A percentile compares a stretch with the other conserved stretches of the same genome.
Conservation (phyloP, 306 rosid species). For the Castanopsis chinensis region DNA sequence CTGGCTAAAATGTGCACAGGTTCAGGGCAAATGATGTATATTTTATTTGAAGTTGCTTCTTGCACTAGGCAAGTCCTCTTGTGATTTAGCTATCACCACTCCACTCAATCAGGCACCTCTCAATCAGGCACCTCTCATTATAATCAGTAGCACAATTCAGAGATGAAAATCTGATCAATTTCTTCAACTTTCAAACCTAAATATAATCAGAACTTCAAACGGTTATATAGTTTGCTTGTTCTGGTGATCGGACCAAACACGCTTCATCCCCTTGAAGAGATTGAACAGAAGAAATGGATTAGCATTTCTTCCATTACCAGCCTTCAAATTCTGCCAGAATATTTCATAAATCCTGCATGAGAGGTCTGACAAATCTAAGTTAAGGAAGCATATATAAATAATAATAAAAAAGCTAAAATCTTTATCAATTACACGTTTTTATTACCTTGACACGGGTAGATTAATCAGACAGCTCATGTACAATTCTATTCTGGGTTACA, state of each 20-base stretch:
- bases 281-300: slow-evolving; percentile 5
- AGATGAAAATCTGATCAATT: not conserved
- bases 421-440: not conserved
- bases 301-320: not conserved
- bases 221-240: not conserved
- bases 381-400: not conserved
- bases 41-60: too few species aligned
- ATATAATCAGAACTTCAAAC: not conserved
- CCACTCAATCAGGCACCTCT: not conserved
- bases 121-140: not conserved
- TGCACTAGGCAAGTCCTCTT: not conserved
- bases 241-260: slow-evolving; percentile 46
- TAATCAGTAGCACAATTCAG: not conserved
- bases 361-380: not conserved
- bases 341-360: not conserved
- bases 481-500: not conserved
- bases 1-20: too few species aligned
- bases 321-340: not conserved
- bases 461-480: not conserved
- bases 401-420: not conserved
- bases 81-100: not conserved
- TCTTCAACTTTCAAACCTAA: not conserved
- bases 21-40: too few species aligned
- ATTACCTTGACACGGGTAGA: not conserved
- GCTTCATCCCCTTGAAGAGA: slow-evolving; percentile 58